These are phyloP conservation scores for Geoglossum cookeanum DNA, from an alignment of 2,329 filamentous ascomycete species.

Conservation along the genomic window DNA sequence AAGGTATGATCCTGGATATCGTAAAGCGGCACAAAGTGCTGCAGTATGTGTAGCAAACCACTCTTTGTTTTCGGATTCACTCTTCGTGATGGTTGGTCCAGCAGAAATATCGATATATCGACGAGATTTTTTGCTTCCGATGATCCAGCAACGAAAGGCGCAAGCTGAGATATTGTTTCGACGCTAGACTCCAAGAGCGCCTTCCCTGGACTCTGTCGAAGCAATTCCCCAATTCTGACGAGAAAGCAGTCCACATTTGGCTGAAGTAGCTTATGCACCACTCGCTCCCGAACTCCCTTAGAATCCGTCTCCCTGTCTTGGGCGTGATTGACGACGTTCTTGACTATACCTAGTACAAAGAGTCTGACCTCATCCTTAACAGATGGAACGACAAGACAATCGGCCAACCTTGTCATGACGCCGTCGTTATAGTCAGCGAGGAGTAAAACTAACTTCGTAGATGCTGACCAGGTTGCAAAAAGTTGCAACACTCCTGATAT, in stretches of 20 bases:
- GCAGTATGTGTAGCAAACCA: slow-evolving; percentile 57
- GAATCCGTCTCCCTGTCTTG: slow-evolving; percentile 28
- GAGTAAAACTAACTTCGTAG: slow-evolving; percentile 46
- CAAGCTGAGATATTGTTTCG: slow-evolving; percentile 56
- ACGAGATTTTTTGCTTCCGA: slow-evolving; percentile 60
- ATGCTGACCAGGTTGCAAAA: slow-evolving; percentile 61
- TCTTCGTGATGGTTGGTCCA: slow-evolving; percentile 66
- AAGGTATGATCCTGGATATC: slow-evolving; percentile 34
- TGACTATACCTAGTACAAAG: slow-evolving; percentile 59
- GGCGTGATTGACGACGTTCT: slow-evolving; percentile 35
- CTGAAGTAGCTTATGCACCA: slow-evolving; percentile 37
- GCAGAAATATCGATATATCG: slow-evolving; percentile 58
- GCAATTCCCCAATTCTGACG: slow-evolving; percentile 27
- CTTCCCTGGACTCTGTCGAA: slow-evolving; percentile 44
- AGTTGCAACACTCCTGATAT: slow-evolving; percentile 68
- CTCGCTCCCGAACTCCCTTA: slow-evolving; percentile 33
- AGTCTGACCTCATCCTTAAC: slow-evolving; percentile 74
- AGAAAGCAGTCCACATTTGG: slow-evolving; percentile 51
- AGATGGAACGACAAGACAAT: slow-evolving; percentile 51
- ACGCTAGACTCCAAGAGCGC: slow-evolving; percentile 64
- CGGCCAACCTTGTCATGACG: slow-evolving; percentile 51
- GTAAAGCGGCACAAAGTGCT: slow-evolving; percentile 57
- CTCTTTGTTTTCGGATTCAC: slow-evolving; percentile 73
- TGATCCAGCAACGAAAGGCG: slow-evolving; percentile 47
- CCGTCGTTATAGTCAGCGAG: slow-evolving; percentile 40